Base-by-base conservation (phyloP, 2,329 filamentous ascomycete species). In the Colletotrichum siamense region DNA sequence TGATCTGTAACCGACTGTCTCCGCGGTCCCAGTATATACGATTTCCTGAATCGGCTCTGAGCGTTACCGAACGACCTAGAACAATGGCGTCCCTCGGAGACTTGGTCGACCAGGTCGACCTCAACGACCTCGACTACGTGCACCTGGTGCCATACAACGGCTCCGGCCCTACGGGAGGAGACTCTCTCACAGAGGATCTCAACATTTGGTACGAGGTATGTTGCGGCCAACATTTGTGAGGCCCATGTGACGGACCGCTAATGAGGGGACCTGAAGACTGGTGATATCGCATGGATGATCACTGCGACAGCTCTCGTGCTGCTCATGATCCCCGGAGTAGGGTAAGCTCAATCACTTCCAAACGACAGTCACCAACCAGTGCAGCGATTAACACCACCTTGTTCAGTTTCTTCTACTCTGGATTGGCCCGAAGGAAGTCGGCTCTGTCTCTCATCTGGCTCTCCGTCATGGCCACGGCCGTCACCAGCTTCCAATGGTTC, bases 401-500 rank as follows among this genome's bases (percentile, higher is more conserved):
- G 32, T 70, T 62, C 77, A 89, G 89, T 75, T 98, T 98, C 90
- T 98, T 98, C 90, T 98, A 98, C 87, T 98, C 95, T 15, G 96
- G 96, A 77, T 92, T 98, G 24, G 95, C 96, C 24, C 93, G 96
- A 77, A 91, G 96, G 82, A 98, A 98, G 87, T 98, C 95, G 0
- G 96, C 96, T 9, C 89, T 98, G 69, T 97, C 95, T 26, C 88
- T 98, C 77, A 95, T 98, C 85, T 98, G 95, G 95, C 92, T 98
- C 28, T 96, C 95, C 6, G 89, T 98, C 82, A 98, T 98, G 94
- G 92, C 95, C 24, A 92, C 93, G 2, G 95, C 94, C 15, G 94
- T 98, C 67, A 93, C 95, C 44, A 94, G 93, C 30, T 98, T 98
- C 85, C 95, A 98, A 84, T 98, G 96, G 96, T 98, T 98, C 88